Percentiles rank a stretch among this genome's conserved stretches.
Conservation (phyloP, 1,284 basidiomycete species). For the Microbotryomycetes sp. region DNA sequence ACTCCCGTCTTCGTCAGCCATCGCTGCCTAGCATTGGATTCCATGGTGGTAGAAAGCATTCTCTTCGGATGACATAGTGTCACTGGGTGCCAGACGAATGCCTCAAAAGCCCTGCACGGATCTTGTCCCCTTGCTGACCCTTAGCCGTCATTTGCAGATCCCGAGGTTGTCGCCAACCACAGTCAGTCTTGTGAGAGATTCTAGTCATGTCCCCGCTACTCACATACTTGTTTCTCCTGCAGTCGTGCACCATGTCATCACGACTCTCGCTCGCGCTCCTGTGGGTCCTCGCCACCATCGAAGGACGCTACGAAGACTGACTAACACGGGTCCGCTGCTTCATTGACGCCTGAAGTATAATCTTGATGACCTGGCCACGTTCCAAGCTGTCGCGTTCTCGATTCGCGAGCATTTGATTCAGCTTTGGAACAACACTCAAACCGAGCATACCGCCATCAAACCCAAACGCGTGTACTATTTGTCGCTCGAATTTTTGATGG, state of each 20-base stretch:
- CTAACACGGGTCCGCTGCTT: neutral
- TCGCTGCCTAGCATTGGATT: no score
- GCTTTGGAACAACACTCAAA: constrained; percentile 27
- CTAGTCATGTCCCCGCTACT: constrained; percentile 38
- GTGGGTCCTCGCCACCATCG: constrained; percentile 84
- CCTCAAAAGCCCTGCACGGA: no score
- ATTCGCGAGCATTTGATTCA: constrained; percentile 72
- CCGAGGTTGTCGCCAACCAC: constrained; percentile 9
- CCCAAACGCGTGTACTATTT: constrained; percentile 67
- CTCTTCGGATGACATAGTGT: no score
- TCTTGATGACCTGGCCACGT: constrained; percentile 51
- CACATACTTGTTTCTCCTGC: constrained; percentile 52
- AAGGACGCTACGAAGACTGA: constrained; percentile 49
- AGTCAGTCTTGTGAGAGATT: no score
- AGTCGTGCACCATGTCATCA: constrained; percentile 76
- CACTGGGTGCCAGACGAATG: no score
- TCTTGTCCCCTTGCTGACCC: neutral
- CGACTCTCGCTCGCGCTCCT: constrained; percentile 76
- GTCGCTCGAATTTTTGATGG: constrained; percentile 69
- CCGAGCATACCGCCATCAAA: constrained; percentile 45
- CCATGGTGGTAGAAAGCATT: no score
- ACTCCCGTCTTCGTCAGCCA: neutral
- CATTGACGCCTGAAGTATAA: constrained; percentile 3
- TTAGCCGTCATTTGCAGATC: constrained; percentile 4
- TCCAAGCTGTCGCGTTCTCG: constrained; percentile 62